Evolutionary conservation across 1,284 basidiomycete genomes (phyloP).

Genomic region (Apiotrichum akiyoshidainum): DNA sequence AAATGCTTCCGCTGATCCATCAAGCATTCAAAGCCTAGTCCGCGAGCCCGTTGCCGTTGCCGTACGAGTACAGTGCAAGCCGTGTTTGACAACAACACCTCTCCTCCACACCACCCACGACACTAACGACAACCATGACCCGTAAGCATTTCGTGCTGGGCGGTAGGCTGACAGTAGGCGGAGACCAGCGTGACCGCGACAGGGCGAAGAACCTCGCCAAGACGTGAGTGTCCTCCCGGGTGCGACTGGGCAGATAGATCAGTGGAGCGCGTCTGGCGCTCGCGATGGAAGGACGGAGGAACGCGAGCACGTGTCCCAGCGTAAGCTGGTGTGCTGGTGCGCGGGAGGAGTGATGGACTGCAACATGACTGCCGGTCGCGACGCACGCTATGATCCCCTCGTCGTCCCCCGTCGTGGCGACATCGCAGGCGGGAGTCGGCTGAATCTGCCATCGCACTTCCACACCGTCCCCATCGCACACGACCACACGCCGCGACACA

Average conservation of each 20-base stretch:
- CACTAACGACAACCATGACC: conserved; percentile 3
- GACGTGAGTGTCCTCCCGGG: conserved; percentile 14
- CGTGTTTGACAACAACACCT: neutral
- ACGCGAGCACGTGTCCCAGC: no score
- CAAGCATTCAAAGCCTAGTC: no score
- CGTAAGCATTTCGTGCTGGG: neutral
- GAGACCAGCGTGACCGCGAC: conserved; percentile 27
- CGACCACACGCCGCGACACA: neutral
- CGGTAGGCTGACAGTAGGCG: conserved; percentile 12
- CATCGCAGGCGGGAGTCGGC: neutral
- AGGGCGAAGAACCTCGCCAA: conserved; percentile 22
- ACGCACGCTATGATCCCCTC: no score
- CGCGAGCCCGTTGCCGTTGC: no score
- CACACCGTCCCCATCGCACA: neutral
- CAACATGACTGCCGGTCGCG: no score
- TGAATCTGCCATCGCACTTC: neutral
- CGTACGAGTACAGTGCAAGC: no score
- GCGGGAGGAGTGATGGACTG: no score
- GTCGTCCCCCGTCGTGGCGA: neutral
- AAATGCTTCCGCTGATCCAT: no score
- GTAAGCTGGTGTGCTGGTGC: no score
- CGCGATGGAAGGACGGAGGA: no score
- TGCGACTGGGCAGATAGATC: no score
- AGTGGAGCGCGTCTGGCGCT: neutral
- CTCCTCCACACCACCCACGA: neutral